Evolutionary conservation across 192 early-diverging fungal genomes (phyloP), one percentile per base, ranked within the genome.

Genomic region (Dissophora ornata): DNA sequence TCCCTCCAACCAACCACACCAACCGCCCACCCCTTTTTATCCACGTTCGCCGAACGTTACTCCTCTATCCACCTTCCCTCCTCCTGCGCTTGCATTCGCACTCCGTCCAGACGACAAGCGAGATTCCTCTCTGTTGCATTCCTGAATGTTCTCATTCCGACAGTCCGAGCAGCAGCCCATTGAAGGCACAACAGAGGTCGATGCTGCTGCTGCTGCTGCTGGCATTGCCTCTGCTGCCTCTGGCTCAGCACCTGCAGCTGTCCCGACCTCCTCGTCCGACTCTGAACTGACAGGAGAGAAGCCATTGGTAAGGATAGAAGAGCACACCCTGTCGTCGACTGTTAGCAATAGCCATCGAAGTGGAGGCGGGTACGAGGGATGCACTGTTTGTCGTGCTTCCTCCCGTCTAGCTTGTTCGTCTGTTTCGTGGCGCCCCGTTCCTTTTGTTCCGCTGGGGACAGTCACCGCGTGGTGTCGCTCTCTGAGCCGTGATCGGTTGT

Each of bases 91-190:
- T n/a, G n/a, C n/a, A n/a, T 38, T 38, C 36, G 7, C 56, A 6
- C 38, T 24, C 33, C 0, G 12, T 57, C 12, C 4, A 19, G 34
- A 34, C 36, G 5, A 40, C 32, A 21, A 24, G 6, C 36, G 36
- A 6, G 36, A 38, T 45, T n/a, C 44, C 18, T 45, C 18, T 45
- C 44, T n/a, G 9, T n/a, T 45, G 12, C 18, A 12, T 45, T 45
- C 44, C 18, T 45, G 9, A 53, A 55, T 65, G 50, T 65, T 65
- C 48, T 62, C 60, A 50, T 62, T 62, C 60, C 47, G 60, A 40
- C 60, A 62, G 24, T 9, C 36, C 36, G 36, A 38, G 36, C 36
- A 38, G 7, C 36, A 38, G 36, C 36, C 36, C n/a, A n/a, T n/a
- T 9, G 36, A 38, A 13, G 36, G 36, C 36, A 13, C 13, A 6